Percentiles rank a stretch among this genome's conserved stretches.
Conservation (phyloP, 2,329 filamentous ascomycete genomes). For the Talaromyces atroroseus region DNA sequence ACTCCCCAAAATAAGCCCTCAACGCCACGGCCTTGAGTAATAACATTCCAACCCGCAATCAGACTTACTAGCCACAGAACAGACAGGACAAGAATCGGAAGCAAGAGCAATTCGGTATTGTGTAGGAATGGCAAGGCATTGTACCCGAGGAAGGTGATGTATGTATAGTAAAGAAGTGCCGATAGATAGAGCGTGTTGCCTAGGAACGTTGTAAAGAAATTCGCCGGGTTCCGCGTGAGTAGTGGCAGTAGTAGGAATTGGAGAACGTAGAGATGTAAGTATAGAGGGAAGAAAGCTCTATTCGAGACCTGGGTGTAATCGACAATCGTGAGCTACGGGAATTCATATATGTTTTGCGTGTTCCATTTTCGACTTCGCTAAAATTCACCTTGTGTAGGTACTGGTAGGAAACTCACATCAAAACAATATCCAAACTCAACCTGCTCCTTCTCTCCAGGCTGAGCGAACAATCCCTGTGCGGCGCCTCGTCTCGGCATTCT, state of each 20-base stretch:
- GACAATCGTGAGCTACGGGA: background rate
- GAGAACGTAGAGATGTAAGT: conserved; percentile 61
- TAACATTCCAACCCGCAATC: conserved; percentile 43
- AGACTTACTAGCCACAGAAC: conserved; percentile 54
- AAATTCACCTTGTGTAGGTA: background rate
- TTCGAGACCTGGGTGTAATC: conserved; percentile 49
- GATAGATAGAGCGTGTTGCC: conserved; percentile 63
- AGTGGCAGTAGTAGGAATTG: conserved; percentile 64
- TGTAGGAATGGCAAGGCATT: conserved; percentile 63
- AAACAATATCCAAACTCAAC: conserved; percentile 68
- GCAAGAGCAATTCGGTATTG: conserved; percentile 60
- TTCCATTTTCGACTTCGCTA: background rate
- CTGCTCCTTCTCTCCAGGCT: conserved; percentile 52
- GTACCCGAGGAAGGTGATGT: conserved; percentile 65
- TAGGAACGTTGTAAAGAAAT: conserved; percentile 49
- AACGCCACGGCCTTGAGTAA: conserved; percentile 39
- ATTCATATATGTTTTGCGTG: background rate
- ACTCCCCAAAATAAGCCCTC: conserved; percentile 42
- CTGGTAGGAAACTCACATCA: conserved; percentile 46
- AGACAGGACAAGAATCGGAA: conserved; percentile 55
- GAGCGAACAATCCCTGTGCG: conserved; percentile 54
- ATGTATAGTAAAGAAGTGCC: conserved; percentile 60
- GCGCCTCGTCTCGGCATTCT: conserved; percentile 45
- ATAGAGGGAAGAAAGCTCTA: conserved; percentile 62
- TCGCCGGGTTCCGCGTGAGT: conserved; percentile 37